Evolutionary conservation across 805 yeast species (phyloP).

Genomic region (Pichia insulana): DNA sequence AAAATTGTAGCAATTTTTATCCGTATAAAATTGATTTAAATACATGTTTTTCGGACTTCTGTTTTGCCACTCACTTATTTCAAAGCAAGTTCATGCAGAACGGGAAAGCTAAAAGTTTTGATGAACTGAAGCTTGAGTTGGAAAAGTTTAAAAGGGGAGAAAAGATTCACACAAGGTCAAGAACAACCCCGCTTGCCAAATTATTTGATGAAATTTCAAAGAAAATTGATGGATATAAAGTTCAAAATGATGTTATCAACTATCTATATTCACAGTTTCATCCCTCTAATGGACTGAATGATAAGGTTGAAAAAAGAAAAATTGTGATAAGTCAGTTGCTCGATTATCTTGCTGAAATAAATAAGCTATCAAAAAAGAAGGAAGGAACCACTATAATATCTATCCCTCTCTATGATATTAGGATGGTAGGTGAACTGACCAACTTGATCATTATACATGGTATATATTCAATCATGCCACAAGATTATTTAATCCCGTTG

Average conservation of each 20-base stretch:
- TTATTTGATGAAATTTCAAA: slow-evolving; percentile 23
- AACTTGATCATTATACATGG: slow-evolving; percentile 64
- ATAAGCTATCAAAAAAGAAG: slow-evolving; percentile 28
- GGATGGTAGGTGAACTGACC: slow-evolving; percentile 54
- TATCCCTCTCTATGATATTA: slow-evolving; percentile 81
- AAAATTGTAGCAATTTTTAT: no score
- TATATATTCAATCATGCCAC: slow-evolving; percentile 52
- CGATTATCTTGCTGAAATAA: slow-evolving; percentile 31
- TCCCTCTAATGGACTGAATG: background rate
- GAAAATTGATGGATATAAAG: slow-evolving; percentile 11
- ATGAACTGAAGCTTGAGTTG: slow-evolving; percentile 18
- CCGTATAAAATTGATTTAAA: no score
- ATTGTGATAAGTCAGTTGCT: slow-evolving; percentile 31
- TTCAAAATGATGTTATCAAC: slow-evolving; percentile 4
- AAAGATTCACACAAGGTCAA: slow-evolving; percentile 16
- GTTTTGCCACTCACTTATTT: background rate
- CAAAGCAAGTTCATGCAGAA: background rate
- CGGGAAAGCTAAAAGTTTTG: slow-evolving; percentile 6
- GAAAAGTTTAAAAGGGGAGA: slow-evolving; percentile 18
- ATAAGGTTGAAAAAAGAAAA: slow-evolving; percentile 8
- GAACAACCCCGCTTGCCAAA: slow-evolving; percentile 27
- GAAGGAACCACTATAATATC: slow-evolving; percentile 34
- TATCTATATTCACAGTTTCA: slow-evolving; percentile 6
- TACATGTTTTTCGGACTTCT: background rate
- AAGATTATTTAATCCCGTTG: slow-evolving; percentile 54